Percentiles rank a stretch among this genome's conserved stretches.
Conservation (phyloP, 768 basidiomycete genomes). For the Lentinula raphanica region DNA sequence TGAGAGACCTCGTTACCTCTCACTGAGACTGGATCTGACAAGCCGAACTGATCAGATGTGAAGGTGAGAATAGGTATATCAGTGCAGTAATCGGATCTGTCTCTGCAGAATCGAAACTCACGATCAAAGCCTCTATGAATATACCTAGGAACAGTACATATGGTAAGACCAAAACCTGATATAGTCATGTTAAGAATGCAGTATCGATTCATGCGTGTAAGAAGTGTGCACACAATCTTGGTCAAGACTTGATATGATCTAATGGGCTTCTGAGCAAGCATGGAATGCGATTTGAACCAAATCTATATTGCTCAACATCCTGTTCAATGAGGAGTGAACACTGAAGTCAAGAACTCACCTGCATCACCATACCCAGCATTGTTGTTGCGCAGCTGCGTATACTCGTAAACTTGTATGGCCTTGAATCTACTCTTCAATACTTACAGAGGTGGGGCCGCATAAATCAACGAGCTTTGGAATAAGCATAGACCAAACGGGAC, state of each 20-base stretch:
- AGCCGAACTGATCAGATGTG: too few species aligned
- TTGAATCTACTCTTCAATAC: too few species aligned
- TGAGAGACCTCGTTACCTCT: neutral
- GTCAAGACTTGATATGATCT: constrained; percentile 1
- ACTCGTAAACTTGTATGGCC: neutral
- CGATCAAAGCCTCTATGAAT: neutral
- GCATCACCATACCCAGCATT: constrained; percentile 4
- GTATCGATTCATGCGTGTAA: too few species aligned
- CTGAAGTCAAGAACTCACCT: neutral
- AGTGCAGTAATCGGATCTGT: too few species aligned
- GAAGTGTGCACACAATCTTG: neutral
- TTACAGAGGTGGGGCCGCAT: constrained; percentile 17
- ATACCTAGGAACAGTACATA: neutral
- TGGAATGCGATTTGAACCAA: constrained; percentile 2
- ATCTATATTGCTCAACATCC: too few species aligned
- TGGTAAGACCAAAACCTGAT: constrained; percentile 3
- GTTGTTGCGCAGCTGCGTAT: neutral
- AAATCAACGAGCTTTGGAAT: constrained; percentile 20
- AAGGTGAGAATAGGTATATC: too few species aligned
- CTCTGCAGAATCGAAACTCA: neutral
- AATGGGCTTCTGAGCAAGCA: neutral
- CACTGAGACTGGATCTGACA: neutral
- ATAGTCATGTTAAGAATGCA: too few species aligned
- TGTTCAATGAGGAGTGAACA: neutral
- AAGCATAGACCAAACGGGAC: constrained; percentile 20